Evolutionary conservation across 768 basidiomycete genomes (phyloP), one percentile per base, ranked within the genome.

Genomic region (Podaxis carcinomalis): DNA sequence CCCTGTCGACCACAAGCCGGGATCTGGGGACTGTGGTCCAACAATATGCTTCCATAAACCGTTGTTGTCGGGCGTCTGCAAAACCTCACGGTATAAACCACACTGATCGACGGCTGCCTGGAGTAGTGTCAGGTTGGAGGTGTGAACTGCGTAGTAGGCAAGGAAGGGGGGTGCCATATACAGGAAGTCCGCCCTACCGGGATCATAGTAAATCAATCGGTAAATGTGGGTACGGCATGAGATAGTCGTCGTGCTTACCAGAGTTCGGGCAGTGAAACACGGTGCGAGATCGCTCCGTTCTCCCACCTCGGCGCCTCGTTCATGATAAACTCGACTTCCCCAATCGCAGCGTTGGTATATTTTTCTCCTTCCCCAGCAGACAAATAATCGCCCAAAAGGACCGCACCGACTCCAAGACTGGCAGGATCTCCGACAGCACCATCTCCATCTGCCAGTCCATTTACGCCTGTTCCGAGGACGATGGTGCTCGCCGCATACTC

Each of bases 81-180:
- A 70, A 46, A 77, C 65, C 44, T 77, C 56, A 9, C 75, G 74
- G 47, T 82, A 80, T 2, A 72, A 62, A 0, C 67, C 62, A 58
- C 75, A 77, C 58, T 81, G 80, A 7, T 71, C 65, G 13, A 79
- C 77, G 2, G 72, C 70, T 49, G 70, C 70, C 4, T 69, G 69
- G 0, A 83, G 70, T 9, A 80, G 64, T 0, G 68, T 67, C 10
- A 64, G 68, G 64, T 83, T 74, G 32, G 70, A 62, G 0, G 66
- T 70, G 57, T 75, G 77, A 0, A 75, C 79, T 5, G 72, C 80
- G 62, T 77, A 78, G 66, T 78, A 83, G 0, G 80, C 81, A 11
- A 83, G 68, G 68, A 81, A 81, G 0, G 81, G 80, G 7, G 81
- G 81, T 2, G 74, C 79, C 81, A 81, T 83, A 67, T 79, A 83